These are phyloP conservation scores for Penicillium cosmopolitanum DNA, from an alignment of 495 filamentous ascomycete species.

Conservation along the genomic window DNA sequence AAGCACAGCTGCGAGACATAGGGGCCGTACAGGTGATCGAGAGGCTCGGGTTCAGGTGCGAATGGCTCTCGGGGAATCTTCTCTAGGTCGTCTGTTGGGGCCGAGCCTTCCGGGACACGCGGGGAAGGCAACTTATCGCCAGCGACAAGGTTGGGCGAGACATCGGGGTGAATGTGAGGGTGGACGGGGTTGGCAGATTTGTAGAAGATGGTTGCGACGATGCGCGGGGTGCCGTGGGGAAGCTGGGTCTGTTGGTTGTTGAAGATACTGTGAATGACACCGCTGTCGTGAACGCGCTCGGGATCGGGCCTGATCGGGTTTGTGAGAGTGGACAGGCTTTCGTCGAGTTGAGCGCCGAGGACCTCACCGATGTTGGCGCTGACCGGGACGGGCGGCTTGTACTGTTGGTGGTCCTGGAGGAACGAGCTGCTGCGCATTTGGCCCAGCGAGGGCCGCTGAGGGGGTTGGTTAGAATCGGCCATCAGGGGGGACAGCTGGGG, in stretches of 20 bases:
- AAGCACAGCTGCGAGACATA: conserved; percentile 79
- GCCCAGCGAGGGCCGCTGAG: conserved; percentile 46
- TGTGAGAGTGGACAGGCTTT: conserved; percentile 32
- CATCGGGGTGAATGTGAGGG: conserved; percentile 49
- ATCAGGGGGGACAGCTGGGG: conserved; percentile 19
- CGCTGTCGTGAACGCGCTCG: conserved; percentile 47
- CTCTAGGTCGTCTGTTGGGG: conserved; percentile 68
- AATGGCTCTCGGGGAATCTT: conserved; percentile 75
- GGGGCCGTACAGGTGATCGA: conserved; percentile 77
- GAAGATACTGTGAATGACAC: conserved; percentile 50
- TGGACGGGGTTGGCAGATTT: conserved; percentile 48
- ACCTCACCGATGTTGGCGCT: conserved; percentile 50
- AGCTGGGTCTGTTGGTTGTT: conserved; percentile 41
- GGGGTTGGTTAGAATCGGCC: conserved; percentile 35
- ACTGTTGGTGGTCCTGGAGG: conserved; percentile 74
- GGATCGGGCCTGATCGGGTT: conserved; percentile 52
- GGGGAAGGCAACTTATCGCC: conserved; percentile 45
- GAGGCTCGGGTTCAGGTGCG: conserved; percentile 61
- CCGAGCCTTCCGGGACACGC: conserved; percentile 49
- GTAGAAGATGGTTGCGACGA: conserved; percentile 53
- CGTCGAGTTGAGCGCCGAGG: conserved; percentile 32
- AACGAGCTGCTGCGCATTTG: conserved; percentile 69
- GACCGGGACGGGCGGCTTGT: conserved; percentile 59
- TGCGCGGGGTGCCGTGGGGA: conserved; percentile 41
- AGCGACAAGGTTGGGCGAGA: conserved; percentile 23